Percentiles rank a stretch among this genome's conserved stretches.
These are phyloP conservation scores for Penicillium coprophilum DNA, from an alignment of 495 filamentous ascomycete genomes.

Conservation along the genomic window DNA sequence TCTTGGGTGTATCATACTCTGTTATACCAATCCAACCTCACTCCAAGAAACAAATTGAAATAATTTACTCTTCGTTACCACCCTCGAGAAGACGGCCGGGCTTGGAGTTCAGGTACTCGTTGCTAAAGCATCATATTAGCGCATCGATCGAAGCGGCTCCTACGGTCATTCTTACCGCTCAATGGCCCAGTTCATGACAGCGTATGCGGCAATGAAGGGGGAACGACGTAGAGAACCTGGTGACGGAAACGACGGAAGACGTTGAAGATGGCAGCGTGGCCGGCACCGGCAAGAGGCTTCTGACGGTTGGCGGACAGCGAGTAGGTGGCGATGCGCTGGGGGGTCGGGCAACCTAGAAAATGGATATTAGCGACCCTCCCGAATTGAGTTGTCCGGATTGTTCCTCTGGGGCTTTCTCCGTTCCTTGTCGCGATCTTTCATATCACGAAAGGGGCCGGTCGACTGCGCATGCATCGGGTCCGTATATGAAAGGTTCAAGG, in stretches of 20 bases:
- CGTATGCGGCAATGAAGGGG: slow-evolving; percentile 72
- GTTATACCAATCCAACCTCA: slow-evolving; percentile 23
- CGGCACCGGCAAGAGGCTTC: slow-evolving; percentile 61
- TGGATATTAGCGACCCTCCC: neutral
- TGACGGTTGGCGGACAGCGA: slow-evolving; percentile 64
- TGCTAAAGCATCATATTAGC: slow-evolving; percentile 50
- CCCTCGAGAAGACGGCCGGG: slow-evolving; percentile 60
- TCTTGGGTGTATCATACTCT: slow-evolving; percentile 15
- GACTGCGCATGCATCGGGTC: slow-evolving; percentile 16
- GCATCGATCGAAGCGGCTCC: neutral
- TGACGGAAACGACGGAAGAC: slow-evolving; percentile 55
- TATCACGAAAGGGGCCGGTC: slow-evolving; percentile 1
- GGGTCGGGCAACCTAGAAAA: slow-evolving; percentile 43
- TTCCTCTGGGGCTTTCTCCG: neutral
- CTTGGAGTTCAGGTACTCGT: slow-evolving; percentile 92
- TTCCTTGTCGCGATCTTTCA: neutral
- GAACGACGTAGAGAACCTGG: slow-evolving; percentile 81
- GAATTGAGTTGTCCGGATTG: neutral
- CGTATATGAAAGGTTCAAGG: slow-evolving; percentile 15
- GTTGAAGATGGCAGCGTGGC: slow-evolving; percentile 65
- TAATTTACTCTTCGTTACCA: slow-evolving; percentile 39
- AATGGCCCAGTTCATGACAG: slow-evolving; percentile 80
- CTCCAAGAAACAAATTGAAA: slow-evolving; percentile 11
- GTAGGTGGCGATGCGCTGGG: slow-evolving; percentile 66
- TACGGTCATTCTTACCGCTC: slow-evolving; percentile 58